These are phyloP conservation scores for Candida incommunis DNA, from an alignment of 805 yeast species.

Conservation along the genomic window DNA sequence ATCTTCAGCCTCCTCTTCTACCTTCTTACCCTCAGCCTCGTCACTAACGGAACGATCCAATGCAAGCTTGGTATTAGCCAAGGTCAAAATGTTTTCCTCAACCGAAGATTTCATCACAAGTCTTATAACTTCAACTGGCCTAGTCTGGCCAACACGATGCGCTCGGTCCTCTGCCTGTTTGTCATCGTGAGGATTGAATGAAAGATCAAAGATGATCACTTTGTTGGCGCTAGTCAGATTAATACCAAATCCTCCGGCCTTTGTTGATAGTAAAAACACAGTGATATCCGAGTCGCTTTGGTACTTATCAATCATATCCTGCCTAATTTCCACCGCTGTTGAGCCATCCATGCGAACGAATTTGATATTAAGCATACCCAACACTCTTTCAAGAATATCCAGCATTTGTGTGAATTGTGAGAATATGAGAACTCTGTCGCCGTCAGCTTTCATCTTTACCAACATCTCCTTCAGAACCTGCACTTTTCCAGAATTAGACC, in stretches of 20 bases:
- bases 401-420: conserved; percentile 87
- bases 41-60: conserved; percentile 43
- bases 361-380: conserved; percentile 48
- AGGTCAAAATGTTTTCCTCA: conserved; percentile 74
- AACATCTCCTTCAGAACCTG: conserved; percentile 40
- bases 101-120: conserved; percentile 61
- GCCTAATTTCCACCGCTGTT: conserved; percentile 87
- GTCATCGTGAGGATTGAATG: conserved; percentile 97
- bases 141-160: conserved; percentile 89
- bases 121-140: conserved; percentile 67
- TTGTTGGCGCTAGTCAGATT: conserved; percentile 89
- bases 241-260: conserved; percentile 98
- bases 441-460: conserved; percentile 37
- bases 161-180: conserved; percentile 98
- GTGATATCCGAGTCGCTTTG: conserved; percentile 73
- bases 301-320: conserved; percentile 78
- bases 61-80: conserved; percentile 85
- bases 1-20: conserved; percentile 23
- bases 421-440: conserved; percentile 64
- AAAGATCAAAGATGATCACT: conserved; percentile 83
- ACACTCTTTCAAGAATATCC: conserved; percentile 70
- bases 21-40: conserved; percentile 20
- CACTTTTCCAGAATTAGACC: conserved; percentile 68
- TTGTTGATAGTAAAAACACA: conserved; percentile 78
- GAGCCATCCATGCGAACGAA: conserved; percentile 86